Percentiles rank a stretch among this genome's conserved stretches.
Evolutionary conservation across 164 flowering plant genomes (phyloP).

Genomic region (Vitis amurensis): DNA sequence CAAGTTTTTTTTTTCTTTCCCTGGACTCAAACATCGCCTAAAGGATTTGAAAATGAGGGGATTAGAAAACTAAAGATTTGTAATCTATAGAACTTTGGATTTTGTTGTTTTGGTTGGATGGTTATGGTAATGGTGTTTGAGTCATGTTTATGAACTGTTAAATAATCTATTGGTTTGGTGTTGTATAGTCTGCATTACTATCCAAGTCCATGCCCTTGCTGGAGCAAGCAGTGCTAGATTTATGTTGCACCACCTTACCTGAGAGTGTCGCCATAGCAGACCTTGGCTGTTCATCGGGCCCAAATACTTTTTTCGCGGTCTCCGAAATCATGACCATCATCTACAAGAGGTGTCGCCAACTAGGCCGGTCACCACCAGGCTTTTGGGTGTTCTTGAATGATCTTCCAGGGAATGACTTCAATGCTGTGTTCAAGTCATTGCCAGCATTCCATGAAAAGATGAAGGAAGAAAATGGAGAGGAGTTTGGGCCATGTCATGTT

Average conservation of each 20-base stretch:
- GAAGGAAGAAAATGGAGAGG: constrained; percentile 4
- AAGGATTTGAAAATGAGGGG: no score
- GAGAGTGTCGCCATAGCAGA: constrained; percentile 13
- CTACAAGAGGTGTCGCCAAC: background rate
- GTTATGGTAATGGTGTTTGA: no score
- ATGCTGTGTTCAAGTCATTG: constrained; percentile 12
- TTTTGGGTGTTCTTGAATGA: constrained; percentile 16
- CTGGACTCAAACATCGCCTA: no score
- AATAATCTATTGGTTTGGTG: no score
- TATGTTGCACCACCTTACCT: constrained; percentile 7
- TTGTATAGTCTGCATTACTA: constrained; percentile 1
- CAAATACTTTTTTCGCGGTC: constrained; percentile 7
- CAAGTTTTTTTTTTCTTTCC: no score
- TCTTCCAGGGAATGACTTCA: constrained; percentile 12
- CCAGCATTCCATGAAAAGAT: constrained; percentile 6
- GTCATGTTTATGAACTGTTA: no score
- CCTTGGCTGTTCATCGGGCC: constrained; percentile 20
- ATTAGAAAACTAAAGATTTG: no score
- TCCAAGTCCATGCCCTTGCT: constrained; percentile 8
- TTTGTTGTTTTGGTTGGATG: no score
- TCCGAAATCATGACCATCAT: constrained; percentile 5
- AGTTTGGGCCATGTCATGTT: constrained; percentile 6
- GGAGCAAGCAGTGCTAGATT: constrained; percentile 6
- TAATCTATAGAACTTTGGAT: no score
- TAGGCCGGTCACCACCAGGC: constrained; percentile 3